Conservation (phyloP, 805 yeast genomes). For the Tetrapisispora nanseiensis region DNA sequence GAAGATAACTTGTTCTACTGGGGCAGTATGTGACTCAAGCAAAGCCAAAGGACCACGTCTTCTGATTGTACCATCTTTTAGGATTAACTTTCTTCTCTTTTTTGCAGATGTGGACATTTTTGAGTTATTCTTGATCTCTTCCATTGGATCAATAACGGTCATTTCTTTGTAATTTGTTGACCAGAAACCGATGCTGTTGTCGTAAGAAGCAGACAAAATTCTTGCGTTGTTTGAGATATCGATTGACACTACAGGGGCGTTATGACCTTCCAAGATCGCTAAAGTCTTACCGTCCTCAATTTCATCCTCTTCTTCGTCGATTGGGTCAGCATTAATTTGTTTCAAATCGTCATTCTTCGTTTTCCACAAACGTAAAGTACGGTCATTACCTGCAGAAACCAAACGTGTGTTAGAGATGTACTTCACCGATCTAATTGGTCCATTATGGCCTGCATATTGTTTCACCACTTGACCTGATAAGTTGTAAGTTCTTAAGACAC, state of each 20-base stretch:
- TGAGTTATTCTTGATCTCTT: conserved; percentile 35
- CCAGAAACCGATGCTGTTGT: conserved; percentile 77
- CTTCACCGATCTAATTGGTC: conserved; percentile 71
- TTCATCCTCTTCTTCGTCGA: conserved; percentile 33
- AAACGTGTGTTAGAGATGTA: conserved; percentile 70
- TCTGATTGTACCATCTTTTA: conserved; percentile 63
- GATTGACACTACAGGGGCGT: conserved; percentile 71
- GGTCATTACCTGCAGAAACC: conserved; percentile 81
- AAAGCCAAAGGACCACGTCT: conserved; percentile 75
- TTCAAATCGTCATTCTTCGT: conserved; percentile 34
- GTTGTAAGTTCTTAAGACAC: conserved; percentile 84
- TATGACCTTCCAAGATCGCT: conserved; percentile 85
- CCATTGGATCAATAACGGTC: conserved; percentile 47
- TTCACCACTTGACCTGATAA: conserved; percentile 64
- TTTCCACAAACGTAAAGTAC: conserved; percentile 84
- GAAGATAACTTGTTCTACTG: conserved; percentile 78
- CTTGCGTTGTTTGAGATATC: conserved; percentile 51
- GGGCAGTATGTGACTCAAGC: conserved; percentile 72
- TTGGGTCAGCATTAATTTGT: background rate
- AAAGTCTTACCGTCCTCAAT: conserved; percentile 63
- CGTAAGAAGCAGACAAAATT: conserved; percentile 79
- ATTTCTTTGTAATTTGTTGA: conserved; percentile 78
- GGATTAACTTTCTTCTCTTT: conserved; percentile 76
- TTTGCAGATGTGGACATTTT: conserved; percentile 68
- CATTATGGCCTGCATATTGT: conserved; percentile 81